Evolutionary conservation across 192 early-diverging fungal species (phyloP), one percentile per base, ranked within the genome.

Genomic region (Spizellomyces punctatus): DNA sequence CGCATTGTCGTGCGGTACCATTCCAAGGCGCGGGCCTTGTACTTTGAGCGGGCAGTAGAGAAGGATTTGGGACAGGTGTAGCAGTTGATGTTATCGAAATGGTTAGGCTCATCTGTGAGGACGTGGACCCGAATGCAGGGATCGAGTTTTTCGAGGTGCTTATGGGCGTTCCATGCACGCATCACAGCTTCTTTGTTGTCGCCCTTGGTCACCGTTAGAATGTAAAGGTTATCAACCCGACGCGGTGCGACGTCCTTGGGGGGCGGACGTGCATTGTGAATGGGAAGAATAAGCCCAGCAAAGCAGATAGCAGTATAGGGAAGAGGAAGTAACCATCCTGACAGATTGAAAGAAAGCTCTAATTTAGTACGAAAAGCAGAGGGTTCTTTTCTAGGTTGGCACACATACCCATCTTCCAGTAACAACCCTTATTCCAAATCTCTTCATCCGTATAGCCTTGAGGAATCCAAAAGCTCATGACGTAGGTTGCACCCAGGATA

Each of bases 241-340:
- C 85, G 76, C 5, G 68, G 68, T 52, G 76, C 64, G 2, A 47
- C n/a, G 42, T 22, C 63, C 27, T 57, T 63, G 43, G 14, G 17
- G 46, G 79, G 60, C 52, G 73, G 75, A 54, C 77, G 77, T 0
- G 82, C 75, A 21, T 81, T 83, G 65, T 74, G 79, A 71, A 80
- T 76, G 17, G 85, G 85, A 21, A 87, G 48, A 12, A 73, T 66
- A 41, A 87, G 77, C 46, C 85, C 85, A 46, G 78, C 69, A 71
- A 87, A 82, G 75, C 85, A 87, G 69, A 87, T 74, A 46, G 85
- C 45, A 10, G 83, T 81, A 76, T 87, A 87, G 21, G 85, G 85
- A 12, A 87, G 64, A 9, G 85, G 85, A 0, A 87, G 75, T 10
- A 87, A 71, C 79, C 78, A 85, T 10, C 76, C 83, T 85, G 48